phyloP scores from a whole-genome alignment of 805 yeast species.

The Pichia deserticola region DNA sequence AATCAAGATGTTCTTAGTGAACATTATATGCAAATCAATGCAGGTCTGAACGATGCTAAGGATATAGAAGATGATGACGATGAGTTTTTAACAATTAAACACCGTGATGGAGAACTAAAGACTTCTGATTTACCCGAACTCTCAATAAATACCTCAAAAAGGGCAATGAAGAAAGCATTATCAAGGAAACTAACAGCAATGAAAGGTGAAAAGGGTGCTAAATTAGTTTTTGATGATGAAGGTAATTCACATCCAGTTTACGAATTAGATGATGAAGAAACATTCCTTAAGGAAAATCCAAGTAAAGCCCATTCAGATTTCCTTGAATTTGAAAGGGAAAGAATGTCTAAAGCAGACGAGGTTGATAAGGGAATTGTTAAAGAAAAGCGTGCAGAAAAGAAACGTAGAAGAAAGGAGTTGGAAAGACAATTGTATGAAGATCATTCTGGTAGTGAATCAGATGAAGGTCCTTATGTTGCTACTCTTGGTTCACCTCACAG shows the following conservation, averaged over 20 bases:
- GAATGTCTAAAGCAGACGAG: slow-evolving; percentile 64
- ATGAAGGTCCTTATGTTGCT: slow-evolving; percentile 22
- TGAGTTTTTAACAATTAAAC: slow-evolving; percentile 75
- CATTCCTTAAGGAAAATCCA: slow-evolving; percentile 60
- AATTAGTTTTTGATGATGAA: slow-evolving; percentile 85
- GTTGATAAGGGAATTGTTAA: slow-evolving; percentile 73
- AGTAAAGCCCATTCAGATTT: slow-evolving; percentile 57
- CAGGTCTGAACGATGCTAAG: slow-evolving; percentile 19
- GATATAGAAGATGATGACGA: slow-evolving; percentile 47
- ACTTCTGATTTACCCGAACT: slow-evolving; percentile 62
- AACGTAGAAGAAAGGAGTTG: slow-evolving; percentile 76
- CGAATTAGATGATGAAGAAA: slow-evolving; percentile 85
- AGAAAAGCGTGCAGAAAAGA: slow-evolving; percentile 78
- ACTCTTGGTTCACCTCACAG: slow-evolving; percentile 14
- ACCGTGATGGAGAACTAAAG: slow-evolving; percentile 62
- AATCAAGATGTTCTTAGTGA: slow-evolving; percentile 90
- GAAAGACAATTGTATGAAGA: slow-evolving; percentile 45
- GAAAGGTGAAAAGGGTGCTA: slow-evolving; percentile 53
- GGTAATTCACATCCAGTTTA: slow-evolving; percentile 89
- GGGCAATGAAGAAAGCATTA: slow-evolving; percentile 78
- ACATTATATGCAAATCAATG: slow-evolving; percentile 72
- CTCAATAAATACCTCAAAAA: slow-evolving; percentile 55
- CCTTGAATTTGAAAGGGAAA: slow-evolving; percentile 55
- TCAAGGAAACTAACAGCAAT: slow-evolving; percentile 71
- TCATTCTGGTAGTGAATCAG: slow-evolving; percentile 26